Evolutionary conservation across 1,284 basidiomycete species (phyloP).

Genomic region (Lignosus rhinocerotis): DNA sequence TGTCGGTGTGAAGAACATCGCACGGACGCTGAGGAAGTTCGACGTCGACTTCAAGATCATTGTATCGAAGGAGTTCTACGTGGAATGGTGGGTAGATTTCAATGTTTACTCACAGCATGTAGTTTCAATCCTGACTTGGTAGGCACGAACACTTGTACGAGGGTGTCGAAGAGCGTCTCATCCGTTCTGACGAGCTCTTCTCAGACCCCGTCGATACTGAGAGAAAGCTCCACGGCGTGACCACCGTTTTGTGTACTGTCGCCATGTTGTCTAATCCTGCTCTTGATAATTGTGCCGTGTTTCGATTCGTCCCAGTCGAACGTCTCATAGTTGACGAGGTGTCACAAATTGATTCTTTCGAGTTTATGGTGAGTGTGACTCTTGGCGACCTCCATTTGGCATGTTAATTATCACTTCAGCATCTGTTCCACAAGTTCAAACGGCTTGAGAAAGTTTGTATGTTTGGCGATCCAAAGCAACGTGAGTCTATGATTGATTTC

Average conservation of each 20-base stretch:
- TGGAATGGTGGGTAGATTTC: constrained; percentile 52
- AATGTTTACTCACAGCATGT: neutral
- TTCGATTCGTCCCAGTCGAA: constrained; percentile 39
- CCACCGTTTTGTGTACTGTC: constrained; percentile 66
- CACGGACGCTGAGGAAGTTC: constrained; percentile 43
- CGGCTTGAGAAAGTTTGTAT: constrained; percentile 38
- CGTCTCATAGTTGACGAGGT: constrained; percentile 49
- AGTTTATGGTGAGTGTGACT: constrained; percentile 13
- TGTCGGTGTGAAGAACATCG: constrained; percentile 54
- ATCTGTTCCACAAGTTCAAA: constrained; percentile 38
- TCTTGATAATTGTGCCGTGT: constrained; percentile 21
- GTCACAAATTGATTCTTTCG: constrained; percentile 43
- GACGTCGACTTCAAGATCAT: constrained; percentile 39
- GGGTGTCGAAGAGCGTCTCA: constrained; percentile 42
- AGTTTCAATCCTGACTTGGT: constrained; percentile 7
- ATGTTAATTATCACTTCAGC: constrained; percentile 21
- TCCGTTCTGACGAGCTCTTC: constrained; percentile 50
- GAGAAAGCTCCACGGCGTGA: constrained; percentile 32
- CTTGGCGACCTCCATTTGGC: too few species aligned
- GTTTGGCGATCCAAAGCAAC: constrained; percentile 50
- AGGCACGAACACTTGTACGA: constrained; percentile 76
- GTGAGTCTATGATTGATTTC: constrained; percentile 30
- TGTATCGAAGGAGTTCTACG: constrained; percentile 54
- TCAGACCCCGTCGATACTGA: neutral
- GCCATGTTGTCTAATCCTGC: constrained; percentile 59